phyloP scores from a whole-genome alignment of 768 basidiomycete genomes.

The Mycena galericulata region DNA sequence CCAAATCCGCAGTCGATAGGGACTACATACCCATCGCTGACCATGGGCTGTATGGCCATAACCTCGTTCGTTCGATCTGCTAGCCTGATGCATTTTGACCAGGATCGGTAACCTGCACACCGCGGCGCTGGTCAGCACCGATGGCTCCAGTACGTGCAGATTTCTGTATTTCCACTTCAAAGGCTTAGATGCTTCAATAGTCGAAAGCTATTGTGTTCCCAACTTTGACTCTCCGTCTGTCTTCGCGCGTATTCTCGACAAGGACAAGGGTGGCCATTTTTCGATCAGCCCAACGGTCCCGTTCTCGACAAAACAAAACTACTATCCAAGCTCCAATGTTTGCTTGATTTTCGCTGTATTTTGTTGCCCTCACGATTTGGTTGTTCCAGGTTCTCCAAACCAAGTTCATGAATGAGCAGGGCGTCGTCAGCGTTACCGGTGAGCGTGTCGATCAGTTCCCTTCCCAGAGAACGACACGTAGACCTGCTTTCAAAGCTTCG shows the following conservation, averaged over 20 bases:
- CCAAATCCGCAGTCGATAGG: slow-evolving; percentile 58
- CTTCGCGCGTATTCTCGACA: slow-evolving; percentile 91
- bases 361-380: background rate
- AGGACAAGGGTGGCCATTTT: slow-evolving; percentile 94
- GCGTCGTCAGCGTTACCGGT: slow-evolving; percentile 89
- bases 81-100: background rate
- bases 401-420: slow-evolving; percentile 91
- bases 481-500: background rate
- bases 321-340: slow-evolving; percentile 86
- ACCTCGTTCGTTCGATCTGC: background rate
- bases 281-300: slow-evolving; percentile 81
- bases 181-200: slow-evolving; percentile 49
- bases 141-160: slow-evolving; percentile 76
- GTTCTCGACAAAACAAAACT: slow-evolving; percentile 84
- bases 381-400: slow-evolving; percentile 78
- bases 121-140: slow-evolving; percentile 84
- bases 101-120: slow-evolving; percentile 90
- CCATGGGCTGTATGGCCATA: slow-evolving; percentile 74
- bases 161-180: background rate
- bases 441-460: slow-evolving; percentile 7
- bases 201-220: slow-evolving; percentile 94
- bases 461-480: background rate
- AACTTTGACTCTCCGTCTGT: slow-evolving; percentile 95
- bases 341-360: background rate
- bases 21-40: slow-evolving; percentile 84